Conservation (phyloP, 2,329 filamentous ascomycete species). For the Pezicula carpinea region DNA sequence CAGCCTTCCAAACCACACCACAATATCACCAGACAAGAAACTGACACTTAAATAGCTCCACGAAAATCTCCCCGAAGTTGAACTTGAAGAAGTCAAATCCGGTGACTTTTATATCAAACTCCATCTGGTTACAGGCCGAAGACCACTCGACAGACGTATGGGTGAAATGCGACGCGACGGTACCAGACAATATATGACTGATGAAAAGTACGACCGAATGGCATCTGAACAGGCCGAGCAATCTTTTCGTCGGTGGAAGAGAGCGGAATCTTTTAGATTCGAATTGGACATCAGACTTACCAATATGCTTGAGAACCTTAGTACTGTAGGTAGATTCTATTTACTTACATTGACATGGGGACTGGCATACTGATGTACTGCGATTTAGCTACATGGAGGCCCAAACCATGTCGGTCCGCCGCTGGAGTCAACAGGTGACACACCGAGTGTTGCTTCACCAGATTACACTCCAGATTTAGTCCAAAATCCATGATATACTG, state of each 20-base stretch:
- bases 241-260: conserved; percentile 17
- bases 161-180: conserved; percentile 24
- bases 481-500: too few relatives aligned
- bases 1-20: too few relatives aligned
- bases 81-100: conserved; percentile 13
- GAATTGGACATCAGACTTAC: background rate
- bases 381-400: background rate
- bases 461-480: too few relatives aligned
- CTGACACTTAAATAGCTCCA: conserved; percentile 15
- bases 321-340: background rate
- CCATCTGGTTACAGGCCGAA: conserved; percentile 26
- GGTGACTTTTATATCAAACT: conserved; percentile 23
- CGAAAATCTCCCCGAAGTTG: conserved; percentile 11
- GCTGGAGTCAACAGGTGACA: background rate
- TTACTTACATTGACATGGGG: too few relatives aligned
- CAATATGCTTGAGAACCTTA: background rate
- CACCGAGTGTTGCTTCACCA: background rate
- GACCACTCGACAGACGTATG: conserved; percentile 18
- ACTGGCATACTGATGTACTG: too few relatives aligned
- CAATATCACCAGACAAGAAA: too few relatives aligned
- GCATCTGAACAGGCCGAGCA: conserved; percentile 14
- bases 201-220: conserved; percentile 23
- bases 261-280: conserved; percentile 2
- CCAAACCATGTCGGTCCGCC: background rate
- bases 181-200: conserved; percentile 23